phyloP scores from a whole-genome alignment of 495 filamentous ascomycete species.

The Lepidopterella palustris region DNA sequence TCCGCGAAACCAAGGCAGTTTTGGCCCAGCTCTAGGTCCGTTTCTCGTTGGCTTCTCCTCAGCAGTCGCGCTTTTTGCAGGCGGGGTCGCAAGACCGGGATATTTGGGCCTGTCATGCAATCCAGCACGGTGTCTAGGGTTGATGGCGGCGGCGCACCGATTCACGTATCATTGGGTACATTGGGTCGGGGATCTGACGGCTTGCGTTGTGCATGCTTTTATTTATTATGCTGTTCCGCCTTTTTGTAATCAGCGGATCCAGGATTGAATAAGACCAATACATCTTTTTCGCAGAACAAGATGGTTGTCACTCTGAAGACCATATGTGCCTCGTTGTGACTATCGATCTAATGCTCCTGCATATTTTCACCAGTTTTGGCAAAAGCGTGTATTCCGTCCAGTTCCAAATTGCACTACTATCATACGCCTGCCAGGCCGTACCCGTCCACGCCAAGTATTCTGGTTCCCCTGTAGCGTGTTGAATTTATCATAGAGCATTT shows the following conservation, averaged over 20 bases:
- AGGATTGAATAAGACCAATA: neutral
- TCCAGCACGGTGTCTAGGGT: neutral
- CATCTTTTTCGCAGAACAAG: too few species aligned
- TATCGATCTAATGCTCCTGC: too few species aligned
- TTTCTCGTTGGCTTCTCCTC: neutral
- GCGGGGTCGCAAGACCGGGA: neutral
- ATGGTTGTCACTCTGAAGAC: too few species aligned
- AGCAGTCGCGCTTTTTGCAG: neutral
- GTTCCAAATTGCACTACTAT: too few species aligned
- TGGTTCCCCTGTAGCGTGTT: too few species aligned
- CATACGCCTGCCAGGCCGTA: too few species aligned
- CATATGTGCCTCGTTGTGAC: neutral
- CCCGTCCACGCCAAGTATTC: too few species aligned
- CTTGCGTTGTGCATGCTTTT: neutral
- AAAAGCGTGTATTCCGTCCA: too few species aligned
- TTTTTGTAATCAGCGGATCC: neutral
- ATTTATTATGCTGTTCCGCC: neutral
- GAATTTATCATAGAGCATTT: too few species aligned
- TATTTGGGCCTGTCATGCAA: neutral
- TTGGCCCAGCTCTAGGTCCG: neutral
- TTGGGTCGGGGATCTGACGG: neutral
- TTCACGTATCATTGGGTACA: neutral
- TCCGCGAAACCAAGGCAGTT: neutral
- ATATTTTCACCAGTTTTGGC: too few species aligned
- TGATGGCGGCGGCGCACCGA: neutral